These are phyloP conservation scores for Mortierella sp. DNA, from an alignment of 371 early-diverging fungal genomes.

Conservation along the genomic window DNA sequence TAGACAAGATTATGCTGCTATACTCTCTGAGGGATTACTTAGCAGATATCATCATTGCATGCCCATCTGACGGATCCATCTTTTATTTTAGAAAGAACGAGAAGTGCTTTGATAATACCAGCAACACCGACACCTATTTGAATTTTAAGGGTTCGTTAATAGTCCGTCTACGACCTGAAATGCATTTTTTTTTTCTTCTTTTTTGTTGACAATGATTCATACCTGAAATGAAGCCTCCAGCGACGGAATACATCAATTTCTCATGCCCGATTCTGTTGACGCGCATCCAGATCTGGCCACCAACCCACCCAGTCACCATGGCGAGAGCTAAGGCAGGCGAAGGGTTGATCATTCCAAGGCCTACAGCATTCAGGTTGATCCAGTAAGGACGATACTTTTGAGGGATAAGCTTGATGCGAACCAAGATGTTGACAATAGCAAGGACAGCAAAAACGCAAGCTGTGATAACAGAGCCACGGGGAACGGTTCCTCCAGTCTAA, in stretches of 20 bases:
- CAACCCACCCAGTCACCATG: slow-evolving; percentile 73
- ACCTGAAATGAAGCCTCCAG: slow-evolving; percentile 72
- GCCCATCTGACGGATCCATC: slow-evolving; percentile 21
- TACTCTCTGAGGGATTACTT: background rate
- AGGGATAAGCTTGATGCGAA: slow-evolving; percentile 68
- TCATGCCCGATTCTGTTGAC: slow-evolving; percentile 57
- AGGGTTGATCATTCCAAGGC: slow-evolving; percentile 78
- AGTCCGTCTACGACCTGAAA: too few species aligned
- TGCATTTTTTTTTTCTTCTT: too few species aligned
- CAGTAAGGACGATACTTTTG: slow-evolving; percentile 64
- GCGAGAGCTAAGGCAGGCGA: slow-evolving; percentile 68
- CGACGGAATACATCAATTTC: slow-evolving; percentile 69
- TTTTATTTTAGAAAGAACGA: slow-evolving; percentile 58
- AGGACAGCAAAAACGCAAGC: slow-evolving; percentile 64
- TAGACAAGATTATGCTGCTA: background rate
- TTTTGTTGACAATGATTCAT: too few species aligned
- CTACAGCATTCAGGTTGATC: slow-evolving; percentile 76
- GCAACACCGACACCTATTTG: slow-evolving; percentile 69
- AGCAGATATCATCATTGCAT: slow-evolving; percentile 35
- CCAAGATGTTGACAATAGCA: slow-evolving; percentile 61
- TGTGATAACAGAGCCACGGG: slow-evolving; percentile 61
- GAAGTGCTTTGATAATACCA: slow-evolving; percentile 72
- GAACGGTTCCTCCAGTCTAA: slow-evolving; percentile 53
- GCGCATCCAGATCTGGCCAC: slow-evolving; percentile 67
- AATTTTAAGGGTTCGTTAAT: too few species aligned